Base-by-base conservation (phyloP, 495 filamentous ascomycete genomes). In the Staphylotrichum tortipilum region DNA sequence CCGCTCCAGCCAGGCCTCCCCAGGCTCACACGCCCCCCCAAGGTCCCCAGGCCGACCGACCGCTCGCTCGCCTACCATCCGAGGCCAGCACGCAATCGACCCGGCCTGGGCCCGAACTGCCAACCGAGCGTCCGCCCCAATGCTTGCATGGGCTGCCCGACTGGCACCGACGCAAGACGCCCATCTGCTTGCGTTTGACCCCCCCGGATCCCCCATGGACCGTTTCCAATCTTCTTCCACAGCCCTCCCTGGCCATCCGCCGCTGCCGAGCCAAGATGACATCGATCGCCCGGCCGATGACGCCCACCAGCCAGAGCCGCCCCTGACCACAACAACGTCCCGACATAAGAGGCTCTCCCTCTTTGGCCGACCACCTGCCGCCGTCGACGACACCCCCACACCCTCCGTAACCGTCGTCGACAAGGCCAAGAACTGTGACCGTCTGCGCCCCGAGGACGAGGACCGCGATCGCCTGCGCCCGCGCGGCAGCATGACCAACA, bases 391-490 rank as follows among this genome's bases (percentile, higher is more conserved):
- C 31, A 23, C n/a, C n/a, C n/a, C n/a, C n/a, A n/a, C n/a, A n/a
- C n/a, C n/a, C n/a, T n/a, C n/a, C n/a, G n/a, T n/a, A n/a, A n/a
- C 7, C n/a, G 10, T 47, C 29, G 22, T 51, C 4, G 50, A 57
- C 33, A 58, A 34, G 24, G 58, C 54, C 28, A 55, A 73, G 40
- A 71, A 58, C 49, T 73, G 66, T 52, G 59, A 69, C 41, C 64
- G 69, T 28, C 54, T 65, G 48, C 60, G 67, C 38, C 63, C 67
- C 15, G 68, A 69, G 35, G 71, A 72, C 57, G 60, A 68, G 38
- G 65, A 68, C 44, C 50, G 58, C 15, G 65, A 68, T 44, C 50
- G 58, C 15, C 40, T 39, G 21, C 58, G 62, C 7, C 41, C 53
- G 54, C 65, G 47, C 44, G 60, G 49, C 46, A 70, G 39, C 60